These are phyloP conservation scores for Serendipita sp. DNA, from an alignment of 768 basidiomycete genomes.

Conservation along the genomic window DNA sequence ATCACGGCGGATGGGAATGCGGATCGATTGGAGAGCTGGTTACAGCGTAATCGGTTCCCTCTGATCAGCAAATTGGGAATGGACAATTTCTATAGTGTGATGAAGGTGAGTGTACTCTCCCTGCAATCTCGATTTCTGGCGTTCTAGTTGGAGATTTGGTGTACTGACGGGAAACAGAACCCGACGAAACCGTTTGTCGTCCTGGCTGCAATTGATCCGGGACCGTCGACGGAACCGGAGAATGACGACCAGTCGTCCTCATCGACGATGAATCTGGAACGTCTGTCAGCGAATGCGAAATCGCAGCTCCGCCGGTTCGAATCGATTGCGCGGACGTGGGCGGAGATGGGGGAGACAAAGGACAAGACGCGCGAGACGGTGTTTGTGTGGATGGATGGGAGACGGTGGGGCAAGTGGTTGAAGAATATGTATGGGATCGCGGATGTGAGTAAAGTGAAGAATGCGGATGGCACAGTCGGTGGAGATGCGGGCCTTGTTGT, in stretches of 20 bases:
- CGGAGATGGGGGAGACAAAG: slow-evolving; percentile 20
- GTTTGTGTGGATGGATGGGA: slow-evolving; percentile 81
- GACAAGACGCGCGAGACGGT: slow-evolving; percentile 40
- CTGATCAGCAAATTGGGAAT: slow-evolving; percentile 57
- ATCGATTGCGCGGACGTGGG: slow-evolving; percentile 12
- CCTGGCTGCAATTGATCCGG: slow-evolving; percentile 31
- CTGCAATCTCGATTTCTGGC: not conserved
- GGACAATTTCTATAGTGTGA: slow-evolving; percentile 68
- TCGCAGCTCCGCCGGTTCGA: slow-evolving; percentile 32
- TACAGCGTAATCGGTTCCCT: slow-evolving; percentile 56
- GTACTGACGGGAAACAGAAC: not conserved
- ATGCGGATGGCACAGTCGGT: slow-evolving; percentile 11
- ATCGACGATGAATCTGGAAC: slow-evolving; percentile 30
- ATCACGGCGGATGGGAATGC: slow-evolving; percentile 17
- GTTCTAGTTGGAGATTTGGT: not conserved
- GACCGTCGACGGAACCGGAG: slow-evolving; percentile 15
- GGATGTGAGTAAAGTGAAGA: slow-evolving; percentile 16
- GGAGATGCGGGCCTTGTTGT: not conserved
- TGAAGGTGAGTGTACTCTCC: slow-evolving; percentile 39
- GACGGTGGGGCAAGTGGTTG: slow-evolving; percentile 76
- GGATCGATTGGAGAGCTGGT: slow-evolving; percentile 36
- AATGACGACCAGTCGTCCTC: slow-evolving; percentile 30
- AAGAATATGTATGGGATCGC: slow-evolving; percentile 78
- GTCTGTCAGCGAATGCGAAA: slow-evolving; percentile 18
- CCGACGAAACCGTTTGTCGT: slow-evolving; percentile 63